Evolutionary conservation across 148 eudicot species (phyloP).

Genomic region (Rhododendron vialii): DNA sequence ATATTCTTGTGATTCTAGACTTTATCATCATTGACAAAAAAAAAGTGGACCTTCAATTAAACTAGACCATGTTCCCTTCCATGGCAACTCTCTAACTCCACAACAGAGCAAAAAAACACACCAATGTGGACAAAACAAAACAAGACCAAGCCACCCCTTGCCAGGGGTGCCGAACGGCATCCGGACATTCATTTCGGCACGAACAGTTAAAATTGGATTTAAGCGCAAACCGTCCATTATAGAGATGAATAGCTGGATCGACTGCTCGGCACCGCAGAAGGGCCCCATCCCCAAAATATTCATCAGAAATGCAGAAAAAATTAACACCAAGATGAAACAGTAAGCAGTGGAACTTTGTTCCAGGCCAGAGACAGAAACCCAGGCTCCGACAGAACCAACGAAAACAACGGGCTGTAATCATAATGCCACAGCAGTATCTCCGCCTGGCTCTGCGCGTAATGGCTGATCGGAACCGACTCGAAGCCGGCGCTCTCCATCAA

Average conservation of each 20-base stretch:
- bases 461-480: slow-evolving; percentile 52
- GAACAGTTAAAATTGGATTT: accelerated
- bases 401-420: slow-evolving; percentile 54
- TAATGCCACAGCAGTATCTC: slow-evolving; percentile 72
- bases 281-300: no score
- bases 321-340: slow-evolving; percentile 87
- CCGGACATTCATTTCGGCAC: no score
- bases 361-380: slow-evolving; percentile 83
- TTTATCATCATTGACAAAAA: background rate
- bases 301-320: background rate
- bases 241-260: no score
- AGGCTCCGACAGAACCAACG: slow-evolving; percentile 43
- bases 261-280: no score
- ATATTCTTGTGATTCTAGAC: background rate
- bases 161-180: no score
- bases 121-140: background rate
- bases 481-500: slow-evolving; percentile 73
- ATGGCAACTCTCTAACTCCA: slow-evolving; percentile 7
- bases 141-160: background rate
- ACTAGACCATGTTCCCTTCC: background rate
- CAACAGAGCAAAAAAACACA: slow-evolving; percentile 9
- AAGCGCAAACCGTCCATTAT: no score
- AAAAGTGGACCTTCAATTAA: background rate
- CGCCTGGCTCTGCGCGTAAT: slow-evolving; percentile 86
- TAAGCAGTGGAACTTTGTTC: slow-evolving; percentile 66